Percentiles rank a stretch among this genome's conserved stretches.
phyloP scores from a whole-genome alignment of 345 rosid genomes.

The Jatropha curcas region DNA sequence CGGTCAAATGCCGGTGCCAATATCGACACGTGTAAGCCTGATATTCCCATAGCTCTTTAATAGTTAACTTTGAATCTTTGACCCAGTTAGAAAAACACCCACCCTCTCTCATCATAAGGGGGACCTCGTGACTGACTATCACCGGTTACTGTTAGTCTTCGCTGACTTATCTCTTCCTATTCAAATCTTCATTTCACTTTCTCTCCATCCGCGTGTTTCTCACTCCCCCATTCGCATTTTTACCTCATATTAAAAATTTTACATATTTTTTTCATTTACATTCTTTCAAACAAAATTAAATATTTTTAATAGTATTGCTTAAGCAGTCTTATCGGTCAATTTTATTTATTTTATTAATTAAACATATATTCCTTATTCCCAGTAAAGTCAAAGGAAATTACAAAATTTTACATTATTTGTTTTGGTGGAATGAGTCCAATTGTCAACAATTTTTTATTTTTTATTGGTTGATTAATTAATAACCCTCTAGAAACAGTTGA shows the following conservation, averaged over 20 bases:
- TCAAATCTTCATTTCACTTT: neutral
- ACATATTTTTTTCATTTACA: too few species aligned
- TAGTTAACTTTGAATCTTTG: constrained; percentile 44
- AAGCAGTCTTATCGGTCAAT: too few species aligned
- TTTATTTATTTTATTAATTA: too few species aligned
- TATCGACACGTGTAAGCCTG: constrained; percentile 55
- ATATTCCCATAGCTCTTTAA: constrained; percentile 17
- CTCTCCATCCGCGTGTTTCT: constrained; percentile 6
- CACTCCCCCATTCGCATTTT: constrained; percentile 11
- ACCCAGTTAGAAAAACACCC: constrained; percentile 17
- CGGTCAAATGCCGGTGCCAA: constrained; percentile 91
- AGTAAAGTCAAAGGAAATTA: too few species aligned
- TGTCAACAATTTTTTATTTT: neutral
- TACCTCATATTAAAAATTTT: too few species aligned
- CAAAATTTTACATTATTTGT: too few species aligned
- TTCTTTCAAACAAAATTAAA: too few species aligned
- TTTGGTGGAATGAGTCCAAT: too few species aligned
- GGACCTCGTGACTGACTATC: constrained; percentile 19
- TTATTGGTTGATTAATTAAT: too few species aligned
- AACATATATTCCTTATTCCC: too few species aligned
- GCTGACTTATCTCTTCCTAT: constrained; percentile 41
- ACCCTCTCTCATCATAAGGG: constrained; percentile 3
- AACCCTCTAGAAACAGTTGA: too few species aligned
- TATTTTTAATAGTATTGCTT: too few species aligned
- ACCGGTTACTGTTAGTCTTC: constrained; percentile 48